Evolutionary conservation across 805 yeast genomes (phyloP).

Genomic region (Candida nonsorbophila): DNA sequence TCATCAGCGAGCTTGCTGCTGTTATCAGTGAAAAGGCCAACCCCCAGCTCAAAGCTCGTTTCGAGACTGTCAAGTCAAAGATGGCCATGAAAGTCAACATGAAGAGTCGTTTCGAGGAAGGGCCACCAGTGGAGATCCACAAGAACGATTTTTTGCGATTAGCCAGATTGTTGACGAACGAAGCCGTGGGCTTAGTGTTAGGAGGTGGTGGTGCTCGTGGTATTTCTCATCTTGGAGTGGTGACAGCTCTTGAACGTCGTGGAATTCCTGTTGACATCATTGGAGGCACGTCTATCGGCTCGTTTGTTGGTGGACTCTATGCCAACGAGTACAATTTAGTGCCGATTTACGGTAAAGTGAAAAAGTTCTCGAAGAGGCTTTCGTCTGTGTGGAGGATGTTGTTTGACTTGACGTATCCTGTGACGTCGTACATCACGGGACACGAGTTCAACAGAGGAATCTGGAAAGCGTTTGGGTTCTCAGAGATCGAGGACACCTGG

Average conservation of each 20-base stretch:
- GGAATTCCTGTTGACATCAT: conserved; percentile 92
- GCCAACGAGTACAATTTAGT: conserved; percentile 90
- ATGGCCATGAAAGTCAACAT: conserved; percentile 14
- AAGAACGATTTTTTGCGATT: conserved; percentile 86
- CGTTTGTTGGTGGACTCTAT: conserved; percentile 92
- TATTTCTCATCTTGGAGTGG: conserved; percentile 83
- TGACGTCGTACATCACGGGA: conserved; percentile 93
- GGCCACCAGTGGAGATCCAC: conserved; percentile 43
- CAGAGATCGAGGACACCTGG: conserved; percentile 96
- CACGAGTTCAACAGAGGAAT: conserved; percentile 95
- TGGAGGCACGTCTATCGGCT: conserved; percentile 96
- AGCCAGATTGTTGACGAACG: conserved; percentile 86
- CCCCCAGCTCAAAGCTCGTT: conserved; percentile 24
- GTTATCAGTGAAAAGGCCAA: conserved; percentile 26
- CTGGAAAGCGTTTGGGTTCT: conserved; percentile 94
- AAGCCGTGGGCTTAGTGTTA: conserved; percentile 87
- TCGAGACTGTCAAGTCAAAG: conserved; percentile 27
- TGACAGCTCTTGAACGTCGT: conserved; percentile 83
- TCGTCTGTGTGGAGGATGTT: conserved; percentile 82
- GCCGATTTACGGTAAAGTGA: conserved; percentile 85
- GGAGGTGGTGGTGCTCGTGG: conserved; percentile 99
- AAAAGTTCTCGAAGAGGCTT: conserved; percentile 77
- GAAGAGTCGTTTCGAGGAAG: conserved; percentile 14
- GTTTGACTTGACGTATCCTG: conserved; percentile 85
- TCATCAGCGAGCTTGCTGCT: conserved; percentile 32